Percentiles rank a stretch among this genome's conserved stretches.
These are phyloP conservation scores for Cucumis melo DNA, from an alignment of 306 rosid genomes.

Conservation along the genomic window DNA sequence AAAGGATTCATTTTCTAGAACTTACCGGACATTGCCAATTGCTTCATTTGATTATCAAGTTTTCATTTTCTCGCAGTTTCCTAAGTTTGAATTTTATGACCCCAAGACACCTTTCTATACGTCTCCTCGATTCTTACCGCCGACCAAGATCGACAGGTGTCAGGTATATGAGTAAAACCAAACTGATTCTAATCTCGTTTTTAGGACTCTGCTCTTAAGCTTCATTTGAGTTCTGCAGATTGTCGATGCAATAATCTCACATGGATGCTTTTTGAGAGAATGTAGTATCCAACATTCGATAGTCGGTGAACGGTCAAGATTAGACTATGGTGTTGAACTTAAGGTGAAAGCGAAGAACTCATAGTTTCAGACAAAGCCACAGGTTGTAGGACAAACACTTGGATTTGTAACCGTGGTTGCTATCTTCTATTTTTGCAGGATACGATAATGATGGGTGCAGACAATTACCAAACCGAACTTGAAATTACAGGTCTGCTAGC, in stretches of 20 bases:
- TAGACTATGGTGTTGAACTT: slow-evolving; percentile 71
- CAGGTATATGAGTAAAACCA: slow-evolving; percentile 30
- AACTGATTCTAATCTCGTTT: background rate
- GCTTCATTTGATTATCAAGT: background rate
- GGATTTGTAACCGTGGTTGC: background rate
- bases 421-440: slow-evolving; percentile 28
- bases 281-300: slow-evolving; percentile 51
- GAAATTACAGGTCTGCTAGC: slow-evolving; percentile 76
- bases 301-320: slow-evolving; percentile 78
- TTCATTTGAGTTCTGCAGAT: slow-evolving; percentile 28
- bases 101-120: slow-evolving; percentile 81
- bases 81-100: slow-evolving; percentile 70
- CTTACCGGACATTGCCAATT: background rate
- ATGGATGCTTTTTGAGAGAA: slow-evolving; percentile 82
- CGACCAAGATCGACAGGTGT: slow-evolving; percentile 79
- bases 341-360: slow-evolving; percentile 26
- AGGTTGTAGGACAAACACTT: background rate
- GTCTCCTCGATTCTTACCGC: slow-evolving; percentile 87
- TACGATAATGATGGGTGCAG: slow-evolving; percentile 94
- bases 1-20: background rate
- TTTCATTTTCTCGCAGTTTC: slow-evolving; percentile 29
- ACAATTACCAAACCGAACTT: slow-evolving; percentile 79
- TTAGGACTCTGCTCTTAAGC: slow-evolving; percentile 11
- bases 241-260: slow-evolving; percentile 81
- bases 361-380: background rate